These are phyloP conservation scores for Andalucia godoyi DNA, from an alignment of 78 protist species.

Conservation along the genomic window DNA sequence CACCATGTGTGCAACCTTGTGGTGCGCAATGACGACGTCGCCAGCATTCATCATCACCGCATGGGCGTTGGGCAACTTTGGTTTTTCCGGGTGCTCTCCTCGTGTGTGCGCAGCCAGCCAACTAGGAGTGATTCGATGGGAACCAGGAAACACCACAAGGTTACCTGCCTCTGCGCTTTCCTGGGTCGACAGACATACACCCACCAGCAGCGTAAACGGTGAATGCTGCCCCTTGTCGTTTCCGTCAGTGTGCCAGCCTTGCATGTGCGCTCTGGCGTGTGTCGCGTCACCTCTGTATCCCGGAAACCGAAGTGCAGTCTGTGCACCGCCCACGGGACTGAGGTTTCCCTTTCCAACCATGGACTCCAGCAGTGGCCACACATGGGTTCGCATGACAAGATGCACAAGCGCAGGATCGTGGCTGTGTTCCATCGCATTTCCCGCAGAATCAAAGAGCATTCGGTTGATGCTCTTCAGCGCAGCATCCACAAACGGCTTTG, in stretches of 20 bases:
- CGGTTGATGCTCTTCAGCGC: no score
- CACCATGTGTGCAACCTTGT: constrained; percentile 1
- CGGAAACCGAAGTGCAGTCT: no score
- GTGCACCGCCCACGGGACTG: no score
- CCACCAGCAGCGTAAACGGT: not conserved
- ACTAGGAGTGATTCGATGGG: not conserved
- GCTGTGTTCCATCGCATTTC: no score
- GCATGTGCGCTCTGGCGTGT: no score
- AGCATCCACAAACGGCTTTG: no score
- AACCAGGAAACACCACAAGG: constrained; percentile 2
- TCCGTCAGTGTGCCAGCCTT: constrained; percentile 6
- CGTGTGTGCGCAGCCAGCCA: not conserved
- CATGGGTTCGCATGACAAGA: no score
- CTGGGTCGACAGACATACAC: not conserved
- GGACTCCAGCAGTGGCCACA: no score
- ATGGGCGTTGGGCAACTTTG: not conserved
- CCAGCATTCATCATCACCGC: not conserved
- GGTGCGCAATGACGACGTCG: constrained; percentile 2
- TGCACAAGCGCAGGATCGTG: no score
- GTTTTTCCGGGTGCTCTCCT: not conserved
- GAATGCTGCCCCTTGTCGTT: not conserved
- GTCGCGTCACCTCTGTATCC: no score
- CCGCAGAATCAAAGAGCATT: no score
- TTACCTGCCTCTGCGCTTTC: not conserved
- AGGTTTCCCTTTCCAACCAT: no score